Evolutionary conservation across 1,284 basidiomycete species (phyloP).

Genomic region (Schizopora paradoxa): DNA sequence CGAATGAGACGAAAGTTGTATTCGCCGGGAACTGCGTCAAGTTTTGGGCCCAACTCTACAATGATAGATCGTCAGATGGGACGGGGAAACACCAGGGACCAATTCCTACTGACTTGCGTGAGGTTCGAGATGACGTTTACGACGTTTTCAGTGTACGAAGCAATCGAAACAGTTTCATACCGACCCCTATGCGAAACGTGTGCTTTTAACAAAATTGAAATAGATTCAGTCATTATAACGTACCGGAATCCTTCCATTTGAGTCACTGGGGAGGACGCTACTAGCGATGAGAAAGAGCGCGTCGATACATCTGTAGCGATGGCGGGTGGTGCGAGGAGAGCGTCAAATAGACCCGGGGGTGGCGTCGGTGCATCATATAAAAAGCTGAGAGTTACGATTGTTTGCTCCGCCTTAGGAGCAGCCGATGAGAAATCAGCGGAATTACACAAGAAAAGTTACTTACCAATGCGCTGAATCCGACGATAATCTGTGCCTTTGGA

Average conservation of each 20-base stretch:
- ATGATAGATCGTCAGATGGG: not conserved
- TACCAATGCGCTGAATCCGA: not conserved
- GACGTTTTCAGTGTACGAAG: not conserved
- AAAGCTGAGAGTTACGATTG: constrained; percentile 26
- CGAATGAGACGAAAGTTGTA: constrained; percentile 38
- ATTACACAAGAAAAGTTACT: not conserved
- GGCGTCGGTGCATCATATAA: constrained; percentile 41
- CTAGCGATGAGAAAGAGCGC: constrained; percentile 32
- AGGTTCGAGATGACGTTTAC: not conserved
- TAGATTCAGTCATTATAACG: not conserved
- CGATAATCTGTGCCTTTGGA: constrained; percentile 6
- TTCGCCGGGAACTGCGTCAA: constrained; percentile 17
- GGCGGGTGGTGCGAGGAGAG: constrained; percentile 32
- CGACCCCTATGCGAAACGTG: not conserved
- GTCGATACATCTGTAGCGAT: constrained; percentile 29
- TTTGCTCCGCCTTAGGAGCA: constrained; percentile 3
- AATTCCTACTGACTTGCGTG: not conserved
- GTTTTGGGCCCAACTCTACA: not conserved
- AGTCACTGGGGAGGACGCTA: constrained; percentile 17
- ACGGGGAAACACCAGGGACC: not conserved
- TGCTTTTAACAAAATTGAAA: not conserved
- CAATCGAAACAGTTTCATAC: not conserved
- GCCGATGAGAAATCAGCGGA: not conserved
- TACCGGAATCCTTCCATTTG: not conserved
- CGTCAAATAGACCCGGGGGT: constrained; percentile 40